A percentile compares a stretch with the other conserved stretches of the same genome.
These are phyloP conservation scores for Plasmodium yoelii DNA, from an alignment of 169 alveolate genomes.

Conservation along the genomic window DNA sequence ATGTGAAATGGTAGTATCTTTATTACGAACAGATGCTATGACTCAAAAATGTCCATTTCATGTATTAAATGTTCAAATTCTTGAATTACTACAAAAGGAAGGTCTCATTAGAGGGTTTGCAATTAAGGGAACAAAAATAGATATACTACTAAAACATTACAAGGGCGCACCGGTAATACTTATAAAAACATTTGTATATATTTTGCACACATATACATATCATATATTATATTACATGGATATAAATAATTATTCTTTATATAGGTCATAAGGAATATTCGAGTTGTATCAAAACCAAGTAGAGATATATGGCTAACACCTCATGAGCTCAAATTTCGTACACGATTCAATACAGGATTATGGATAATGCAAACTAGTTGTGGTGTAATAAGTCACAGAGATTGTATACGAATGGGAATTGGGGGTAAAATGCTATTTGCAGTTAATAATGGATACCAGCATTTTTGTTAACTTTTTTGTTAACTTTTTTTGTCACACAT, in stretches of 20 bases:
- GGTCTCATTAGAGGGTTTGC: constrained; percentile 91
- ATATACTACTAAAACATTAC: constrained; percentile 89
- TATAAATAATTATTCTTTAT: constrained; percentile 18
- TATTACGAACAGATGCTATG: constrained; percentile 87
- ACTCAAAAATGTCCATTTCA: constrained; percentile 89
- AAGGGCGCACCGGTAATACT: constrained; percentile 85
- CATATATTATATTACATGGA: background rate
- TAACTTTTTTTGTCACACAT: constrained; percentile 6
- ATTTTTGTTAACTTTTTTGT: constrained; percentile 83
- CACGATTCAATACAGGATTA: constrained; percentile 91
- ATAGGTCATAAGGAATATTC: constrained; percentile 88
- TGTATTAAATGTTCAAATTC: constrained; percentile 87
- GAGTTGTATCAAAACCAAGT: constrained; percentile 92
- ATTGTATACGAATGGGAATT: constrained; percentile 91
- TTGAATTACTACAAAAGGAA: constrained; percentile 87
- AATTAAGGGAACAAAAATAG: constrained; percentile 90
- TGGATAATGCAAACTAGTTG: constrained; percentile 91
- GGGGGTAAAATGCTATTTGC: constrained; percentile 93
- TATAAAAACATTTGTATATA: background rate
- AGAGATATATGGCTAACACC: constrained; percentile 94
- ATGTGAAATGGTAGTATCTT: constrained; percentile 92
- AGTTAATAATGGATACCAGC: constrained; percentile 91
- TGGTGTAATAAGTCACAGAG: constrained; percentile 90
- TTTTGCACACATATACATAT: background rate
- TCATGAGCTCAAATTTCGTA: constrained; percentile 90